Percentiles rank a stretch among this genome's conserved stretches.
Conservation (phyloP, 768 basidiomycete genomes). For the Boletales sp. region DNA sequence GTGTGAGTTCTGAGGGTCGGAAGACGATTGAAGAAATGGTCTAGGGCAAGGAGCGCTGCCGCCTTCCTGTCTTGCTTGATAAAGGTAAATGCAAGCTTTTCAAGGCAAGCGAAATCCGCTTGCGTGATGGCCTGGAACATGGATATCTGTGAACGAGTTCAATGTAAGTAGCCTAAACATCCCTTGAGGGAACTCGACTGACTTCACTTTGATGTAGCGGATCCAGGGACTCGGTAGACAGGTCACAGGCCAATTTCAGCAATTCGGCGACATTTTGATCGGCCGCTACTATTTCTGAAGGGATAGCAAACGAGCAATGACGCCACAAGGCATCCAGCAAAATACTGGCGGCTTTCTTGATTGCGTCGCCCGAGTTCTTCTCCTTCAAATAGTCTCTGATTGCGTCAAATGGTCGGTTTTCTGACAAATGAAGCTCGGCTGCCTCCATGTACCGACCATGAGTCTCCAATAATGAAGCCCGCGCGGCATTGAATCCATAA, state of each 20-base stretch:
- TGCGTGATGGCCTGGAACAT: conserved; percentile 34
- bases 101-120: conserved; percentile 25
- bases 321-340: conserved; percentile 46
- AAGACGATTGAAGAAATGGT: conserved; percentile 6
- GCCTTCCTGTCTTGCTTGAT: neutral
- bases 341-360: conserved; percentile 34
- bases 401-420: conserved; percentile 46
- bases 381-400: conserved; percentile 43
- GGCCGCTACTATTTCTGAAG: conserved; percentile 2
- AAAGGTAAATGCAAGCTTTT: conserved; percentile 32
- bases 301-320: conserved; percentile 38
- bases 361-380: conserved; percentile 21
- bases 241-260: conserved; percentile 21
- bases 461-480: conserved; percentile 40
- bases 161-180: neutral
- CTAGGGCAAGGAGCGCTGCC: conserved; percentile 8
- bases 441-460: conserved; percentile 46
- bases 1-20: conserved; percentile 18
- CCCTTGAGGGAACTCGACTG: neutral
- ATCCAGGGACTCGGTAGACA: conserved; percentile 8
- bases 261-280: conserved; percentile 15
- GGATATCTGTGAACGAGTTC: conserved; percentile 7
- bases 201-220: conserved; percentile 10
- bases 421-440: conserved; percentile 46
- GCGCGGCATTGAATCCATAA: conserved; percentile 48